Percentiles rank a stretch among this genome's conserved stretches.
These are phyloP conservation scores for Lodderomyces beijingensis DNA, from an alignment of 1,139 yeast genomes.

Conservation along the genomic window DNA sequence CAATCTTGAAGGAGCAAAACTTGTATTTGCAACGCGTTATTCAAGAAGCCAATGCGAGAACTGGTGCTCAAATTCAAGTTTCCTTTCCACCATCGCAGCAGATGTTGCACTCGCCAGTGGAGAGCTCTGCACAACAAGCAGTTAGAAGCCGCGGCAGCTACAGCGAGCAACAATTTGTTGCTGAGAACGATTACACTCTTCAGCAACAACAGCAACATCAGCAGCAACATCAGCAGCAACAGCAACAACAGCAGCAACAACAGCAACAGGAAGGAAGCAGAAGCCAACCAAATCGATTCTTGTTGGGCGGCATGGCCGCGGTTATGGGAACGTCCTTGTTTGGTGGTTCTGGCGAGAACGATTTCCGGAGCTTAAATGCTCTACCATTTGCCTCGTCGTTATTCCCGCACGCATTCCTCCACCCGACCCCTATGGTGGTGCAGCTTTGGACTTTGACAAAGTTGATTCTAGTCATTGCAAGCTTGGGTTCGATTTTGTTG, in stretches of 20 bases:
- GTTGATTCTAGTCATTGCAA: slow-evolving; percentile 22
- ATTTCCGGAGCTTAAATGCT: slow-evolving; percentile 38
- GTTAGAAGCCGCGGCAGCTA: neutral
- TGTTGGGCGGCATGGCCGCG: slow-evolving; percentile 56
- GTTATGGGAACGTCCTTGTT: slow-evolving; percentile 47
- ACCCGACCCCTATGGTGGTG: slow-evolving; percentile 22
- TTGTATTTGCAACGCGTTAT: slow-evolving; percentile 41
- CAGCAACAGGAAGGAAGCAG: slow-evolving; percentile 9
- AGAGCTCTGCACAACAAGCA: slow-evolving; percentile 1
- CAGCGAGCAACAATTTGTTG: neutral
- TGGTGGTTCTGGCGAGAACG: slow-evolving; percentile 31
- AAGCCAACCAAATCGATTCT: slow-evolving; percentile 26
- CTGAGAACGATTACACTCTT: slow-evolving; percentile 6
- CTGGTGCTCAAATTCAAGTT: slow-evolving; percentile 9
- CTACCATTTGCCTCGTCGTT: slow-evolving; percentile 26
- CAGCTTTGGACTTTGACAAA: slow-evolving; percentile 28
- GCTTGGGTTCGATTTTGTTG: slow-evolving; percentile 21
- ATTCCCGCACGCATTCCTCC: slow-evolving; percentile 22
- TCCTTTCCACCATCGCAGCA: slow-evolving; percentile 9
- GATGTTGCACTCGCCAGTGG: slow-evolving; percentile 8
- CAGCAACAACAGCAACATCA: slow-evolving; percentile 13
- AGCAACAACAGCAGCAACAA: slow-evolving; percentile 6
- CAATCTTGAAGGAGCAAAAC: slow-evolving; percentile 51
- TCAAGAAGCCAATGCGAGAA: slow-evolving; percentile 24
- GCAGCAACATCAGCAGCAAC: slow-evolving; percentile 13